Evolutionary conservation across 176 grass and related monocot species (phyloP).

Genomic region (Oryza glumipatula): DNA sequence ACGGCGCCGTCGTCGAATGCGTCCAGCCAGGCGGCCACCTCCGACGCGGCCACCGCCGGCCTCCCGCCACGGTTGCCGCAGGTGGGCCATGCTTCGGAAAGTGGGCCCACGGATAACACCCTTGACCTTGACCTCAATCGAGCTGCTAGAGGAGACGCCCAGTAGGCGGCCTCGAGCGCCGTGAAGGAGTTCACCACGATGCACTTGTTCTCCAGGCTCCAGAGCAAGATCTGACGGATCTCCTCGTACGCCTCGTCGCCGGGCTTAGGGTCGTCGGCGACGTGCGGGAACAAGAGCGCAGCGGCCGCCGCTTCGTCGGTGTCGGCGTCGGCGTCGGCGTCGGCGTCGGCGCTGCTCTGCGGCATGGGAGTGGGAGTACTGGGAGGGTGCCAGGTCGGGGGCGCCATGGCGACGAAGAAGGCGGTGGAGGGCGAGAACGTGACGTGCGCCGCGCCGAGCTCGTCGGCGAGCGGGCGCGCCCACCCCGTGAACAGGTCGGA

Average conservation of each 20-base stretch:
- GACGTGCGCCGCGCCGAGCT: slow-evolving; percentile 58
- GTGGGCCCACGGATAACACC: slow-evolving; percentile 58
- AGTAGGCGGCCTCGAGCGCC: slow-evolving; percentile 45
- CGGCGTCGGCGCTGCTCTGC: no score
- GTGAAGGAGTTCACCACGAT: slow-evolving; percentile 57
- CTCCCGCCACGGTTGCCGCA: slow-evolving; percentile 15
- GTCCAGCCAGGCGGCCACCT: slow-evolving; percentile 56
- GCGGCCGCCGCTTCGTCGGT: not conserved
- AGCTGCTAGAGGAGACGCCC: slow-evolving; percentile 42
- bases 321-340: no score
- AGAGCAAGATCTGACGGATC: slow-evolving; percentile 55
- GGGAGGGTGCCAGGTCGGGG: not conserved
- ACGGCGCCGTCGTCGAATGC: slow-evolving; percentile 42
- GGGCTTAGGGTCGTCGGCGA: slow-evolving; percentile 31
- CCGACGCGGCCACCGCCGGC: not conserved
- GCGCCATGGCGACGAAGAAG: no score
- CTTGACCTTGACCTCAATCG: not conserved
- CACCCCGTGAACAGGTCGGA: slow-evolving; percentile 72
- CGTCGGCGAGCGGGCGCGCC: slow-evolving; percentile 48
- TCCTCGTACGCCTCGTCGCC: slow-evolving; percentile 36
- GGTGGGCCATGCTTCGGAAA: slow-evolving; percentile 5
- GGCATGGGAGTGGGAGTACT: no score
- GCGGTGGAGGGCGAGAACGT: slow-evolving; percentile 41
- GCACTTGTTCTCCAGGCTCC: slow-evolving; percentile 45
- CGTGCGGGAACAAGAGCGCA: slow-evolving; percentile 31